Evolutionary conservation across 768 basidiomycete genomes (phyloP), one percentile per base, ranked within the genome.

Genomic region (Lentinula guzmanii): DNA sequence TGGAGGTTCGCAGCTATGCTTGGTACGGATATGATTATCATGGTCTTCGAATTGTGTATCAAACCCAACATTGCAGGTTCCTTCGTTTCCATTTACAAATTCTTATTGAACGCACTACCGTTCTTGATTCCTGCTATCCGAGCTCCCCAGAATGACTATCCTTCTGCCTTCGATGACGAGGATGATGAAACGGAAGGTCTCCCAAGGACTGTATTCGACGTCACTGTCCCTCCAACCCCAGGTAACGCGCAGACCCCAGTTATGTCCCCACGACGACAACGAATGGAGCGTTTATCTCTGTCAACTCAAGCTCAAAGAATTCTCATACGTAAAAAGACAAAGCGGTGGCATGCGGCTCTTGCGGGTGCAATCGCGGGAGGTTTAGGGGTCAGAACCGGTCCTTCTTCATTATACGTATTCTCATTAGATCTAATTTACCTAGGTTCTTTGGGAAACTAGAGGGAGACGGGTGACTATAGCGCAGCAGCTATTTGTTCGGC

Each of bases 401-500:
- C 15, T 54, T 39, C 53, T 41, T 39, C 18, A 37, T 21, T 13
- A 4, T 21, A 18, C 34, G 5, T 34, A 5, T 18, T 7, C 37
- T 54, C 28, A 56, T 28, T 31, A 5, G 10, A n/a, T 10, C 10
- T 3, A 33, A 28, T n/a, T 18, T 10, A 2, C 28, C 34, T 42
- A 56, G 55, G 31, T 96, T 46, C 77, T 88, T 69, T 92, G 88
- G 70, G 93, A 95, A 76, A 91, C 84, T 70, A 78, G 75, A 63
- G 79, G 80, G 2, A 72, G 90, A 39, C 77, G 91, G 61, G 73
- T 78, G 15, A 81, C 82, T 16, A 89, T 95, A 64, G 89, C 89
- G 0, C 93, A 95, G 67, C 94, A 95, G 72, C 70, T 95, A 66
- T 92, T 96, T 74, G 93, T 96, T 56, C 84, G 93, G 92, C 86